Evolutionary conservation across 768 basidiomycete genomes (phyloP), one percentile per base, ranked within the genome.

Genomic region (Megacollybia marginata): DNA sequence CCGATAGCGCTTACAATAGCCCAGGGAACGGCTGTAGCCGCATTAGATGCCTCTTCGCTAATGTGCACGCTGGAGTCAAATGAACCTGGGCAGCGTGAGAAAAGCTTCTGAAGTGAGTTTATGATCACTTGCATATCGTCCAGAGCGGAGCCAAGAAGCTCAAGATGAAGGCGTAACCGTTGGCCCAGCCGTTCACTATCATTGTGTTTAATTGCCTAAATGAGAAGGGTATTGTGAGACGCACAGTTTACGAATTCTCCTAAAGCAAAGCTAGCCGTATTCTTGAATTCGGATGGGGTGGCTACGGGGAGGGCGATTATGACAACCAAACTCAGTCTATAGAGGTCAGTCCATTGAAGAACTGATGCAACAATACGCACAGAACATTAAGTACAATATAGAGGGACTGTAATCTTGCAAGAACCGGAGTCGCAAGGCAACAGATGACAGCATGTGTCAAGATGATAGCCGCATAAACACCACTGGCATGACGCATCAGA

Each of bases 391-490:
- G 59, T 7, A 67, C 47, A 8, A 74, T 65, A 43, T 69, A 74
- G 9, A 73, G 58, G n/a, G 71, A 80, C 59, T 83, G 82, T n/a
- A 82, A 53, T 36, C 80, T 68, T 1, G 81, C 81, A 7, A 83
- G 69, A 20, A 77, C 42, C 10, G 64, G 58, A 5, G 81, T 83
- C 9, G 72, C 79, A 31, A 82, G 69, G 49, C 77, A 77, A 59
- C 82, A 82, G 13, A 82, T 52, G 2, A 77, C 48, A 0, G 69
- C 74, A 52, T 83, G 78, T 2, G 78, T 67, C 11, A 79, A 43
- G 9, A 83, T 48, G 38, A 83, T 62, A 2, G 68, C 75, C n/a
- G 67, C 60, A 52, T 78, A 83, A 4, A 82, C 73, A 4, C 74
- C 81, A 42, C 79, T 81, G 45, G 20, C 45, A 20, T n/a, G 33